phyloP scores from a whole-genome alignment of 2,329 filamentous ascomycete genomes.

The Penicillium psychrosexuale region DNA sequence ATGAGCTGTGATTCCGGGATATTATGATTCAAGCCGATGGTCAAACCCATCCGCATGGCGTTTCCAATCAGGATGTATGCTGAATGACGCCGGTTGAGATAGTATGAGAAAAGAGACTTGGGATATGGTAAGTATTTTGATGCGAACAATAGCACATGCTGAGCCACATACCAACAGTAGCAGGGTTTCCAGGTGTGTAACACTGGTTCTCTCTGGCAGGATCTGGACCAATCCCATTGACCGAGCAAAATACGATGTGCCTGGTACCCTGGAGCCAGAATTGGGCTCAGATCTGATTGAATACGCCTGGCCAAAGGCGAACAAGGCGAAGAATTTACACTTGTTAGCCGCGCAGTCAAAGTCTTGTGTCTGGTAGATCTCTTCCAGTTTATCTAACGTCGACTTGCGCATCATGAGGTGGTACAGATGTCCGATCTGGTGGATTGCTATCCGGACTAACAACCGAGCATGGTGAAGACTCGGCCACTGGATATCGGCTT shows the following conservation, averaged over 20 bases:
- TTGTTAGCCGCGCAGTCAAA: constrained; percentile 38
- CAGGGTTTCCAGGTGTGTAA: constrained; percentile 46
- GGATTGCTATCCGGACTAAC: constrained; percentile 37
- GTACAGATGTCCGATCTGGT: constrained; percentile 37
- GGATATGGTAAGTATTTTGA: background rate
- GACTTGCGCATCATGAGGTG: constrained; percentile 39
- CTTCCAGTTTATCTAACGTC: constrained; percentile 40
- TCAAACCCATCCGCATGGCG: constrained; percentile 44
- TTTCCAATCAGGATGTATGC: constrained; percentile 36
- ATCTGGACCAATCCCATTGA: constrained; percentile 44
- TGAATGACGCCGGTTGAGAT: constrained; percentile 37
- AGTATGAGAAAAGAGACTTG: constrained; percentile 38
- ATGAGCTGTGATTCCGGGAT: constrained; percentile 38
- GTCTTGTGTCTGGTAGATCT: constrained; percentile 33
- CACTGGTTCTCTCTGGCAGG: constrained; percentile 43
- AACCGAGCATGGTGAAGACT: constrained; percentile 37
- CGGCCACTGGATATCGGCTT: constrained; percentile 34
- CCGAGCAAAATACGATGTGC: constrained; percentile 45
- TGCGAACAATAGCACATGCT: too few relatives aligned
- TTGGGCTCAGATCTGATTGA: constrained; percentile 38
- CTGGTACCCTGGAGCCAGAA: constrained; percentile 39
- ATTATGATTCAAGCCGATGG: constrained; percentile 45
- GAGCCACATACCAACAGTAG: constrained; percentile 34
- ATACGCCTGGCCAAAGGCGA: constrained; percentile 48
- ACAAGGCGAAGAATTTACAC: constrained; percentile 47